Conservation (phyloP, 331 rosid species). For the Saraca asoca region DNA sequence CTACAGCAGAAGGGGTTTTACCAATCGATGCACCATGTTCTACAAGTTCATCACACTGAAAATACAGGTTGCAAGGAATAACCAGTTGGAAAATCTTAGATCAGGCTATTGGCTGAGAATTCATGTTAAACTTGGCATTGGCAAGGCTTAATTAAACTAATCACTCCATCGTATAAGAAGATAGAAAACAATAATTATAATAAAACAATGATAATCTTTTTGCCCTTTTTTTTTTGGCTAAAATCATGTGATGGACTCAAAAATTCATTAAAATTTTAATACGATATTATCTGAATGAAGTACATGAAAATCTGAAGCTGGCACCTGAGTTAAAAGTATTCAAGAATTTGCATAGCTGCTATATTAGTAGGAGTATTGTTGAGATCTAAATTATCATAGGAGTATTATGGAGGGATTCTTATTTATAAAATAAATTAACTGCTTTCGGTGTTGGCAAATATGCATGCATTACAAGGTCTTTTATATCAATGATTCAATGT, state of each 20-base stretch:
- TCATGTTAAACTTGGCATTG: neutral
- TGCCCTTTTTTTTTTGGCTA: no score
- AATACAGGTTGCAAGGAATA: slow-evolving; percentile 31
- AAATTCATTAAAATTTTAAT: slow-evolving; percentile 2
- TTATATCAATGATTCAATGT: no score
- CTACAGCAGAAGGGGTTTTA: slow-evolving; percentile 74
- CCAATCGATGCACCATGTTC: slow-evolving; percentile 71
- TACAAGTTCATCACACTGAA: slow-evolving; percentile 71
- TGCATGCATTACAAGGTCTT: neutral
- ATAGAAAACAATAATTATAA: neutral
- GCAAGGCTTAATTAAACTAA: neutral
- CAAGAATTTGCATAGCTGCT: no score
- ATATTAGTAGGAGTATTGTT: no score
- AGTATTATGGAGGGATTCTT: no score
- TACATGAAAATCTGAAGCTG: neutral
- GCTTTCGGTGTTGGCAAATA: no score
- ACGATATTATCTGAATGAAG: slow-evolving; percentile 5
- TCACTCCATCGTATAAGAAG: neutral
- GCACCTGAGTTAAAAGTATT: no score
- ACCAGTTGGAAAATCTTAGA: neutral
- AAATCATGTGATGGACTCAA: no score
- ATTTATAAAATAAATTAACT: no score
- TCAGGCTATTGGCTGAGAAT: neutral
- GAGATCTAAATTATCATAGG: no score
- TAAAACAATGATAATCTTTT: neutral